These are phyloP conservation scores for Diaporthe capsici DNA, from an alignment of 2,329 filamentous ascomycete species.

Conservation along the genomic window DNA sequence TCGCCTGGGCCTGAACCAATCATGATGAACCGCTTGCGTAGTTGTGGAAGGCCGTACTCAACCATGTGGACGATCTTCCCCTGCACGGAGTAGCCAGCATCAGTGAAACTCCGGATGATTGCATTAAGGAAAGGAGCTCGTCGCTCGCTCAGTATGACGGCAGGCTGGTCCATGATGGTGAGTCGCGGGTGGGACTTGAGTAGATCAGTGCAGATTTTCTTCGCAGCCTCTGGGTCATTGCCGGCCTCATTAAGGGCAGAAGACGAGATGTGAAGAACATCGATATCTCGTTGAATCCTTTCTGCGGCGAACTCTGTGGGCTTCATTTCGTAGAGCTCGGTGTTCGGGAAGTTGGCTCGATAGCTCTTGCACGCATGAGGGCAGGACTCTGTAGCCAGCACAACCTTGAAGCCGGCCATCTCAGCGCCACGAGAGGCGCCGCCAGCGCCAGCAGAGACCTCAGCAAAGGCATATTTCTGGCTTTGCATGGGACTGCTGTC, in stretches of 20 bases:
- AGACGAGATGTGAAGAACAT: constrained; percentile 81
- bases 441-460: constrained; percentile 81
- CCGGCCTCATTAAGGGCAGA: constrained; percentile 74
- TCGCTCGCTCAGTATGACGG: constrained; percentile 69
- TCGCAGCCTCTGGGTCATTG: constrained; percentile 76
- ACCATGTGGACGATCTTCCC: constrained; percentile 68
- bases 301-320: constrained; percentile 63
- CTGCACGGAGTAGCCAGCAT: constrained; percentile 76
- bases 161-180: constrained; percentile 84
- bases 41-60: constrained; percentile 66
- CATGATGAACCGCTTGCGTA: constrained; percentile 66
- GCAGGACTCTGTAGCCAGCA: constrained; percentile 72
- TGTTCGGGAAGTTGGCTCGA: constrained; percentile 64
- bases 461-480: constrained; percentile 76
- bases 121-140: constrained; percentile 70
- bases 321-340: constrained; percentile 60
- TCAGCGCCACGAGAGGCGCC: constrained; percentile 77
- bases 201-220: constrained; percentile 67
- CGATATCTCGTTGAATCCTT: constrained; percentile 56
- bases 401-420: constrained; percentile 64
- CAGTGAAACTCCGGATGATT: constrained; percentile 75
- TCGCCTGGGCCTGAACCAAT: constrained; percentile 78
- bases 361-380: constrained; percentile 70
- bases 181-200: constrained; percentile 74
- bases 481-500: constrained; percentile 17